These are phyloP conservation scores for Trypanosoma caninum DNA, from an alignment of 208 protist genomes.

Conservation along the genomic window DNA sequence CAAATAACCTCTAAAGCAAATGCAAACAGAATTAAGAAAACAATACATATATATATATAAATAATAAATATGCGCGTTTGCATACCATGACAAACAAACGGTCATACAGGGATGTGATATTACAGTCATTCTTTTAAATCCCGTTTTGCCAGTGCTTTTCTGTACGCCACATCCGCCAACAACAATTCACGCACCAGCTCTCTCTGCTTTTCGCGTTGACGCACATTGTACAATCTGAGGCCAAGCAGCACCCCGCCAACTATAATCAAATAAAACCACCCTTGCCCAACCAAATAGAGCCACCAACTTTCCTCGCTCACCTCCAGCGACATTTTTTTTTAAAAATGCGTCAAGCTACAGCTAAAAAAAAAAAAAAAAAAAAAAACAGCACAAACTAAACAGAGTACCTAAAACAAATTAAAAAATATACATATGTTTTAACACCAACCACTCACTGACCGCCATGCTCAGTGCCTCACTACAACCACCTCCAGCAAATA, in stretches of 20 bases:
- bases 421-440: too few relatives aligned
- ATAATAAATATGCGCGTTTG: not conserved
- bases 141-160: slow-evolving; percentile 7
- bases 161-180: slow-evolving; percentile 57
- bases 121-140: not conserved
- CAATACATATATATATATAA: too few relatives aligned
- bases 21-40: too few relatives aligned
- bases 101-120: not conserved
- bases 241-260: slow-evolving; percentile 72
- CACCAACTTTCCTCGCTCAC: slow-evolving; percentile 1
- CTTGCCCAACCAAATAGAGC: slow-evolving; percentile 37
- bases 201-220: slow-evolving; percentile 55
- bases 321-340: slow-evolving; percentile 4
- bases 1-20: too few relatives aligned
- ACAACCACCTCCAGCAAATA: too few relatives aligned
- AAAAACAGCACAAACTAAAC: too few relatives aligned
- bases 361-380: slow-evolving; percentile 1
- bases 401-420: too few relatives aligned
- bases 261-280: slow-evolving; percentile 73
- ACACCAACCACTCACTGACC: too few relatives aligned
- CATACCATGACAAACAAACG: not conserved
- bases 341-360: not conserved
- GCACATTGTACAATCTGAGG: slow-evolving; percentile 75
- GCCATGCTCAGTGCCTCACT: too few relatives aligned
- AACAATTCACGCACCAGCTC: slow-evolving; percentile 58